Evolutionary conservation across 2,329 filamentous ascomycete species (phyloP).

Genomic region (Hypoxylon sp.): DNA sequence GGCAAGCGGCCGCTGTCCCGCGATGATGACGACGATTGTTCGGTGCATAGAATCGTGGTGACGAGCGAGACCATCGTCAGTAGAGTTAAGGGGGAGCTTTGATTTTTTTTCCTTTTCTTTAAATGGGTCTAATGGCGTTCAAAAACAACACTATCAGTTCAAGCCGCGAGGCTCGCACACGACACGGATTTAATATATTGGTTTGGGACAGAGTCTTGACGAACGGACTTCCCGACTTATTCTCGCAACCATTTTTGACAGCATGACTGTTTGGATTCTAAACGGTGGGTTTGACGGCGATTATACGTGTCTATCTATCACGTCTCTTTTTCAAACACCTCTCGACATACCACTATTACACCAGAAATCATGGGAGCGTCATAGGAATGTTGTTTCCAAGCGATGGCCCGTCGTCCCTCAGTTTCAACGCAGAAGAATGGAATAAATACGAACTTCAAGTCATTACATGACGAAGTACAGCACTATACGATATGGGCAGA

Average conservation of each 20-base stretch:
- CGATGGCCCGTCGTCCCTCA: neutral
- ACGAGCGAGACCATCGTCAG: slow-evolving; percentile 42
- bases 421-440: neutral
- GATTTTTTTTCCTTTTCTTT: slow-evolving; percentile 8
- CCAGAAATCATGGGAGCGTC: neutral
- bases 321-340: neutral
- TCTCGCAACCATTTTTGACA: slow-evolving; percentile 1
- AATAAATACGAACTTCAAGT: neutral
- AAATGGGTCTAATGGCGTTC: slow-evolving; percentile 8
- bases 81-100: slow-evolving; percentile 39
- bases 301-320: neutral
- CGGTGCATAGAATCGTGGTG: slow-evolving; percentile 38
- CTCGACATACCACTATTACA: neutral
- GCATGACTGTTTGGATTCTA: slow-evolving; percentile 14
- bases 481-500: slow-evolving; percentile 3
- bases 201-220: slow-evolving; percentile 9
- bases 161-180: slow-evolving; percentile 23
- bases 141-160: slow-evolving; percentile 13
- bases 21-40: slow-evolving; percentile 33
- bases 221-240: neutral
- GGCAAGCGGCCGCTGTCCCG: slow-evolving; percentile 33
- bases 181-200: neutral
- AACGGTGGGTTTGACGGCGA: slow-evolving; percentile 1
- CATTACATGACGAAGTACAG: slow-evolving; percentile 3
- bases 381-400: neutral